Conservation (phyloP, 1,284 basidiomycete species). For the Omphalotus olearius region DNA sequence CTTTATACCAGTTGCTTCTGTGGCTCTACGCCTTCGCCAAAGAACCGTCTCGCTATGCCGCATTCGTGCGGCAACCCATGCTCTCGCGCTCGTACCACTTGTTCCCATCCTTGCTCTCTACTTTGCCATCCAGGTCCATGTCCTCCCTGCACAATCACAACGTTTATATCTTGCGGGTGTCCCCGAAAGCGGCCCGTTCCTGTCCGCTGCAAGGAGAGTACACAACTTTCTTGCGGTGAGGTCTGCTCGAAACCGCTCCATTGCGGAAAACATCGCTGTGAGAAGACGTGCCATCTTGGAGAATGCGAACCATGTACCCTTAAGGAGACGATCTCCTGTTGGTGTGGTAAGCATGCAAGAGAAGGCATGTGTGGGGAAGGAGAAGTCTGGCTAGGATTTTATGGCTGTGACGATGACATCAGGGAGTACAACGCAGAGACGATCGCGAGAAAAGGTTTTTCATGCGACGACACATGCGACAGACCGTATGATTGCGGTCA, state of each 20-base stretch:
- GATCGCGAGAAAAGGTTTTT: constrained; percentile 61
- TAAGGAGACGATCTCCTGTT: constrained; percentile 59
- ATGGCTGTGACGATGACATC: constrained; percentile 18
- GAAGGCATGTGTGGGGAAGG: constrained; percentile 64
- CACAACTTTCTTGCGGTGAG: constrained; percentile 62
- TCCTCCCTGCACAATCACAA: constrained; percentile 49
- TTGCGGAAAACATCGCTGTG: constrained; percentile 71
- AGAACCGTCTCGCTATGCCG: constrained; percentile 67
- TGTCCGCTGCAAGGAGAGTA: constrained; percentile 55
- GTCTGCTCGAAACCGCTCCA: constrained; percentile 52
- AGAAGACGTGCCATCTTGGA: constrained; percentile 67
- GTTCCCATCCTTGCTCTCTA: constrained; percentile 80
- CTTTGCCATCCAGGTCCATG: constrained; percentile 52
- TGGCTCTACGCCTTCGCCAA: constrained; percentile 66
- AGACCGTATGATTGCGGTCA: constrained; percentile 74
- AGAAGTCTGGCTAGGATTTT: constrained; percentile 16
- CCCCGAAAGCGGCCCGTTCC: constrained; percentile 51
- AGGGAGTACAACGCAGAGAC: constrained; percentile 31
- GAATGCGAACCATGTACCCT: constrained; percentile 62
- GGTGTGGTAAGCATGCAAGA: constrained; percentile 70
- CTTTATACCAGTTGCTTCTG: constrained; percentile 72
- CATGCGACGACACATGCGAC: constrained; percentile 61
- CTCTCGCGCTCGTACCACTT: constrained; percentile 60
- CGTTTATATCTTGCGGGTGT: constrained; percentile 61
- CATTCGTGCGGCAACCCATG: constrained; percentile 85